Conservation (phyloP, 495 filamentous ascomycete genomes). For the Hyaloscypha bicolor region DNA sequence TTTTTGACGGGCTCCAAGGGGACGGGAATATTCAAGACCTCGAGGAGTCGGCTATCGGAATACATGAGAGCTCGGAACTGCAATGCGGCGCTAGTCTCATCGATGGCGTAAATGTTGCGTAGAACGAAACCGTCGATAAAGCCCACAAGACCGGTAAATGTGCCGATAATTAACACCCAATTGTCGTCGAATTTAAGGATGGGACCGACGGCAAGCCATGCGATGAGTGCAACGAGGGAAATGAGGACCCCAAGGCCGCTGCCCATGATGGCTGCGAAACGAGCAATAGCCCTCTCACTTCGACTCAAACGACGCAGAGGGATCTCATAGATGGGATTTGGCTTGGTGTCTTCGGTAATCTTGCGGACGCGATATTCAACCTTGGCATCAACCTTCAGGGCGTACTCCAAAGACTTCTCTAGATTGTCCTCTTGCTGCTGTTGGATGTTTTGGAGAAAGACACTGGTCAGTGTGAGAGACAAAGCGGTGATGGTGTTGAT, state of each 20-base stretch:
- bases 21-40: conserved; percentile 26
- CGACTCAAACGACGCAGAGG: conserved; percentile 31
- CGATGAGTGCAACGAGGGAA: conserved; percentile 34
- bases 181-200: conserved; percentile 38
- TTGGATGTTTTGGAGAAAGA: conserved; percentile 44
- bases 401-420: conserved; percentile 36
- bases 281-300: conserved; percentile 36
- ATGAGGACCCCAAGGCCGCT: conserved; percentile 38
- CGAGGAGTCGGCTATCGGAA: conserved; percentile 30
- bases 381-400: conserved; percentile 40
- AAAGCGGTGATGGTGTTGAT: conserved; percentile 44
- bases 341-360: conserved; percentile 32
- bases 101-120: conserved; percentile 40
- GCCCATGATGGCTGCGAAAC: conserved; percentile 44
- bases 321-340: conserved; percentile 33
- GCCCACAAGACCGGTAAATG: conserved; percentile 44
- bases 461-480: conserved; percentile 40
- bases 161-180: conserved; percentile 48
- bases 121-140: conserved; percentile 44
- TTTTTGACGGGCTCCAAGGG: conserved; percentile 7
- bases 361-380: conserved; percentile 39
- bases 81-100: conserved; percentile 24
- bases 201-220: conserved; percentile 39
- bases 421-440: conserved; percentile 39
- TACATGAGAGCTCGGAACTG: conserved; percentile 23